phyloP scores from a whole-genome alignment of 2,329 filamentous ascomycete species.

The Xylariales sp. region DNA sequence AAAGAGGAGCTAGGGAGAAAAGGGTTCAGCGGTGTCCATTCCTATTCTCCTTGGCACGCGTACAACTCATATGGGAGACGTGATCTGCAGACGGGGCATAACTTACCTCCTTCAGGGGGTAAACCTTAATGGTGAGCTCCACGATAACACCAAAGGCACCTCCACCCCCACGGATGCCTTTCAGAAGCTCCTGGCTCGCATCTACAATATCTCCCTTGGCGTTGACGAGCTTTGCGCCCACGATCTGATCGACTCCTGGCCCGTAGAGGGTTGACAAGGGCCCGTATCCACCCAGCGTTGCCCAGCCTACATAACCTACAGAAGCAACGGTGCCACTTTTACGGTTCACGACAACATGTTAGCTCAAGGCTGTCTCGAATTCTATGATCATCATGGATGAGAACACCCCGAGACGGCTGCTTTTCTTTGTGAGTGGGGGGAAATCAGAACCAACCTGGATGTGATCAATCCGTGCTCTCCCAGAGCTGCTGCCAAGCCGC shows the following conservation, averaged over 20 bases:
- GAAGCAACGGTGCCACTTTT: constrained; percentile 15
- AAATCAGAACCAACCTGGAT: constrained; percentile 13
- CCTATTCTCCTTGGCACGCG: too few relatives aligned
- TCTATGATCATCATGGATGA: neutral
- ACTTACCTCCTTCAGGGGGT: constrained; percentile 25
- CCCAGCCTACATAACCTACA: constrained; percentile 30
- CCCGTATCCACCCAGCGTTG: constrained; percentile 29
- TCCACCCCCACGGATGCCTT: constrained; percentile 33
- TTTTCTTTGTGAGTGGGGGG: too few relatives aligned
- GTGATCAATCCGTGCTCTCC: constrained; percentile 23
- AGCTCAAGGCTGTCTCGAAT: too few relatives aligned
- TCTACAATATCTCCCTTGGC: constrained; percentile 28
- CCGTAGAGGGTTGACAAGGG: constrained; percentile 27
- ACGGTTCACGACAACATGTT: neutral
- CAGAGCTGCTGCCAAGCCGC: constrained; percentile 21
- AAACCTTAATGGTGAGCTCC: constrained; percentile 34
- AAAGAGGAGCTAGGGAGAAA: constrained; percentile 16
- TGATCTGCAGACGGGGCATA: neutral
- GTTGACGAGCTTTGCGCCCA: constrained; percentile 32
- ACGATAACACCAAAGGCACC: constrained; percentile 34
- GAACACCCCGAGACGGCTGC: neutral
- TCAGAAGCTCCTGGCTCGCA: constrained; percentile 30
- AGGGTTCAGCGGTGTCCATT: neutral
- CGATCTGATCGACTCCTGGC: constrained; percentile 31
- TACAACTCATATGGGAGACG: too few relatives aligned